phyloP scores from a whole-genome alignment of 306 rosid species.

The Gillenia trifoliata region DNA sequence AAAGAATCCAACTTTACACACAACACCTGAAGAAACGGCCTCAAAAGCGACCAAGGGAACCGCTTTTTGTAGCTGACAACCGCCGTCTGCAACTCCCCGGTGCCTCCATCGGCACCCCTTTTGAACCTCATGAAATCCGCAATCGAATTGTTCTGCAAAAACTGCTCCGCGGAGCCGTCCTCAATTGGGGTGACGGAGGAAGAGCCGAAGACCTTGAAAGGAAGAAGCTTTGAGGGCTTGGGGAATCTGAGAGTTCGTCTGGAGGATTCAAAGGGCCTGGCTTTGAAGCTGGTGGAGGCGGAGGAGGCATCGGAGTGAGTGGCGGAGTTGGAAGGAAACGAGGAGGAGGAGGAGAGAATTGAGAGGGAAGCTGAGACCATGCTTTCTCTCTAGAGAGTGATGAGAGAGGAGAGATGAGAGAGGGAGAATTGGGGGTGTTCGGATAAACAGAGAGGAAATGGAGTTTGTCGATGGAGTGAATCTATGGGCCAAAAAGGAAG shows the following conservation, averaged over 20 bases:
- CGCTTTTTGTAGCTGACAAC: conserved; percentile 67
- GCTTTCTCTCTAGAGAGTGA: conserved; percentile 2
- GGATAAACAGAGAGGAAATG: conserved; percentile 34
- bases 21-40: conserved; percentile 73
- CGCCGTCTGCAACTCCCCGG: conserved; percentile 80
- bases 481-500: not conserved
- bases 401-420: conserved; percentile 3
- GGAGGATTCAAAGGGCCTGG: conserved; percentile 32
- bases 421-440: not conserved
- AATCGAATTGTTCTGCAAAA: conserved; percentile 56
- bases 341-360: conserved; percentile 46
- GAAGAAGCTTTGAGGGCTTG: conserved; percentile 19
- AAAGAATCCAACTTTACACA: not conserved
- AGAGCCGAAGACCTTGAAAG: conserved; percentile 16
- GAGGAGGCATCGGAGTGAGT: conserved; percentile 38
- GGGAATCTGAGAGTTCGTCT: conserved; percentile 20
- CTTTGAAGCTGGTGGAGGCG: conserved; percentile 20
- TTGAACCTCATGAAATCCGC: conserved; percentile 92
- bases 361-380: conserved; percentile 57
- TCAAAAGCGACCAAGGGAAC: conserved; percentile 81
- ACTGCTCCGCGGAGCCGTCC: conserved; percentile 65
- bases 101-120: conserved; percentile 43
- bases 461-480: conserved; percentile 8
- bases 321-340: conserved; percentile 40
- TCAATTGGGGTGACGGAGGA: conserved; percentile 35